A percentile compares a stretch with the other conserved stretches of the same genome.
Evolutionary conservation across 371 early-diverging fungal species (phyloP).

Genomic region (Mortierella sp.): DNA sequence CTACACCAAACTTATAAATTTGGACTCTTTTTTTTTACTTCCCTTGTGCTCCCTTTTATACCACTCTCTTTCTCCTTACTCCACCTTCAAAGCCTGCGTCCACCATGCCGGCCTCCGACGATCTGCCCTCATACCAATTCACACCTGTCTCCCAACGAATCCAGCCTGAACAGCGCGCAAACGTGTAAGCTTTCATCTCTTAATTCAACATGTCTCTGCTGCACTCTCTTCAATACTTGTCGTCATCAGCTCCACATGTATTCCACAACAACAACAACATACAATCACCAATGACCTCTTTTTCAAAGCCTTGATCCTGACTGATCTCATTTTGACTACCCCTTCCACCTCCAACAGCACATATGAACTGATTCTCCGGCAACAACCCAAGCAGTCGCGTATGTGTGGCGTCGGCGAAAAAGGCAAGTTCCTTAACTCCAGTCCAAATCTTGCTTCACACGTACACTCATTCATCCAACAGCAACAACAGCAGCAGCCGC

Average conservation of each 20-base stretch:
- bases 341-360: conserved; percentile 57
- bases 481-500: too few species aligned
- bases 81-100: background rate
- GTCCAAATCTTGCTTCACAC: background rate
- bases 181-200: conserved; percentile 60
- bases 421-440: conserved; percentile 63
- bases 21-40: background rate
- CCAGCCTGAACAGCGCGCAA: conserved; percentile 65
- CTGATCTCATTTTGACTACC: background rate
- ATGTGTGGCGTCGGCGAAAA: conserved; percentile 96
- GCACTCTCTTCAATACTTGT: too few species aligned
- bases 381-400: conserved; percentile 94
- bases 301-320: background rate
- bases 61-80: background rate
- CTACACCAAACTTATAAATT: background rate
- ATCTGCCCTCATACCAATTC: conserved; percentile 71
- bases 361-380: conserved; percentile 82
- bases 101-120: conserved; percentile 61
- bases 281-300: background rate
- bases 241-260: too few species aligned
- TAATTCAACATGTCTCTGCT: background rate
- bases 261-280: too few species aligned
- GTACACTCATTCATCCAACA: background rate
- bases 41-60: background rate
- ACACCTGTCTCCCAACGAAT: conserved; percentile 67